Evolutionary conservation across 192 early-diverging fungal genomes (phyloP).

Genomic region (Gaertneriomyces sp.): DNA sequence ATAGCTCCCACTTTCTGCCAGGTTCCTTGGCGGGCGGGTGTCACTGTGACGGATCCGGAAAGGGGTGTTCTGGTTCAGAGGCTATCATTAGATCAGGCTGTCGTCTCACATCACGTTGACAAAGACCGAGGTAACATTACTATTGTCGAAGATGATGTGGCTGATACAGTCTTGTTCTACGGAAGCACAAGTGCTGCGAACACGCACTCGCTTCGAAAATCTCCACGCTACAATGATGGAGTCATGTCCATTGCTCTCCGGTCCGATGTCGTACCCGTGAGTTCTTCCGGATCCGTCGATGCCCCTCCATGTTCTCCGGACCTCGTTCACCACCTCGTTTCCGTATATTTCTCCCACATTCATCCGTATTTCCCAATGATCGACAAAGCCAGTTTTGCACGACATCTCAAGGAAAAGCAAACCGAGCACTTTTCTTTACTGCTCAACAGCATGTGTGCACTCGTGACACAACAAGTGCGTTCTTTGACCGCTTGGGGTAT

Average conservation of each 20-base stretch:
- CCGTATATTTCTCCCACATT: slow-evolving; percentile 47
- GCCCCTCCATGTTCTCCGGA: slow-evolving; percentile 42
- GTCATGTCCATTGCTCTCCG: slow-evolving; percentile 46
- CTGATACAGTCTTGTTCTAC: slow-evolving; percentile 44
- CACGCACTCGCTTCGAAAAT: slow-evolving; percentile 33
- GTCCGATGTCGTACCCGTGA: slow-evolving; percentile 36
- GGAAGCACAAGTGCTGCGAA: slow-evolving; percentile 42
- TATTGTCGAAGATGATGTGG: slow-evolving; percentile 42
- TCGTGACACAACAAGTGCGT: slow-evolving; percentile 44
- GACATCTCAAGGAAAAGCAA: slow-evolving; percentile 41
- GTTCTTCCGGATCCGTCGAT: slow-evolving; percentile 26
- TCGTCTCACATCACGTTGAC: slow-evolving; percentile 33
- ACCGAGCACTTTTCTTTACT: slow-evolving; percentile 48
- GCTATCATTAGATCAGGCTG: slow-evolving; percentile 14
- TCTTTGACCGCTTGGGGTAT: slow-evolving; percentile 39
- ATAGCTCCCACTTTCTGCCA: slow-evolving; percentile 27
- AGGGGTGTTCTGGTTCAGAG: slow-evolving; percentile 22
- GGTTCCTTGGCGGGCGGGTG: slow-evolving; percentile 25
- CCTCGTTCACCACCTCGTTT: slow-evolving; percentile 43
- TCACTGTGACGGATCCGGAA: slow-evolving; percentile 27
- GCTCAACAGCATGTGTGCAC: slow-evolving; percentile 48
- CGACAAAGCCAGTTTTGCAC: slow-evolving; percentile 33
- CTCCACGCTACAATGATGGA: slow-evolving; percentile 41
- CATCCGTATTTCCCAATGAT: slow-evolving; percentile 53
- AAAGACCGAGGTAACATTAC: slow-evolving; percentile 33